phyloP scores from a whole-genome alignment of 805 yeast species.

The Zygotorulaspora danielsina region DNA sequence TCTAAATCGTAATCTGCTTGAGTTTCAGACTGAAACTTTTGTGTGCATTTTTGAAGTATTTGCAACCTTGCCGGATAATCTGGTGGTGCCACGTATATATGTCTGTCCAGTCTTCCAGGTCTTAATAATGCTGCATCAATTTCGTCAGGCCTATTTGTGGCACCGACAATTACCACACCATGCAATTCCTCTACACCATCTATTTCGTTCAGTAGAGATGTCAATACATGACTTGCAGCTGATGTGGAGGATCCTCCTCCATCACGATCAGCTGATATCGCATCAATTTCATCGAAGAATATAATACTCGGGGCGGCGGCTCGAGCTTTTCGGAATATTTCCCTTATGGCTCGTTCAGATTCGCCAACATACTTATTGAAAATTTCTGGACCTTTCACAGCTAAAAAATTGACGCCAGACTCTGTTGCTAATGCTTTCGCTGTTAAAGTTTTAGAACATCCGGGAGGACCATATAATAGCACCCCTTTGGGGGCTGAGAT shows the following conservation, averaged over 20 bases:
- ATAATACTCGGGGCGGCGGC: constrained; percentile 94
- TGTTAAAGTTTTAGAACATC: constrained; percentile 91
- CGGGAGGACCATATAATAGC: constrained; percentile 94
- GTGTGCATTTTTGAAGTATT: constrained; percentile 66
- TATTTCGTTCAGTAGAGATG: constrained; percentile 87
- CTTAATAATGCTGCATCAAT: constrained; percentile 90
- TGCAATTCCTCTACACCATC: constrained; percentile 95
- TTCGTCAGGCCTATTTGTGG: constrained; percentile 91
- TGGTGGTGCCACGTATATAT: constrained; percentile 90
- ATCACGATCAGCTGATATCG: constrained; percentile 75
- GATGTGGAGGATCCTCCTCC: constrained; percentile 57
- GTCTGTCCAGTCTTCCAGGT: constrained; percentile 94
- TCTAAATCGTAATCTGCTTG: constrained; percentile 45
- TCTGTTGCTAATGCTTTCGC: constrained; percentile 96
- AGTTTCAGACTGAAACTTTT: constrained; percentile 51
- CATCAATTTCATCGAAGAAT: constrained; percentile 96
- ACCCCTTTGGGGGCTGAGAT: constrained; percentile 91
- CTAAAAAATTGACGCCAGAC: constrained; percentile 86
- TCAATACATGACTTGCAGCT: constrained; percentile 78
- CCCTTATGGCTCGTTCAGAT: constrained; percentile 88
- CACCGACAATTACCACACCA: constrained; percentile 92
- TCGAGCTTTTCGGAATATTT: constrained; percentile 86
- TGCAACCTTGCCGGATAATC: constrained; percentile 74
- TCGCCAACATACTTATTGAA: constrained; percentile 96
- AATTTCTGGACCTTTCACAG: constrained; percentile 96